Percentiles rank a stretch among this genome's conserved stretches.
These are phyloP conservation scores for Sporothrix brunneoviolacea DNA, from an alignment of 2,329 filamentous ascomycete species.

Conservation along the genomic window DNA sequence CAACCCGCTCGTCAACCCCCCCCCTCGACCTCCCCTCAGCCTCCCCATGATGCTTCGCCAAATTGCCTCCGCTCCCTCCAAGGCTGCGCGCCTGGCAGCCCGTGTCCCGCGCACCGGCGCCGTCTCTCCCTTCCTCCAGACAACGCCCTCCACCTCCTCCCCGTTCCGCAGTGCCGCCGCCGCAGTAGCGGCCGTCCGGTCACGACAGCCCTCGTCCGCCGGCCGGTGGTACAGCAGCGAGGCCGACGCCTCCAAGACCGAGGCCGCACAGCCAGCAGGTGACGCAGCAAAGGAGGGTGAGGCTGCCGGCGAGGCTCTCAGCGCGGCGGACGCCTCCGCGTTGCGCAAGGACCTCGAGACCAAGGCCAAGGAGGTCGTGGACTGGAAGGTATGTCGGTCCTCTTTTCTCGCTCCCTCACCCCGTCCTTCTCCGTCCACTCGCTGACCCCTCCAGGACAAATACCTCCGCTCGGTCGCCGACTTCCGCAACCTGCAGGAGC, in stretches of 20 bases:
- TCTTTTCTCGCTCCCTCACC: neutral
- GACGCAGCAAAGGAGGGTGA: conserved; percentile 24
- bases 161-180: neutral
- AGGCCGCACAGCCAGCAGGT: conserved; percentile 17
- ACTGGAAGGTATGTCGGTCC: conserved; percentile 71
- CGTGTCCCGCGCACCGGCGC: conserved; percentile 5
- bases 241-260: conserved; percentile 25
- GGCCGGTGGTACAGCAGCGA: conserved; percentile 42
- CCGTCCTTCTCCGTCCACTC: neutral
- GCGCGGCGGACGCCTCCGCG: neutral
- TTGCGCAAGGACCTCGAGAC: conserved; percentile 13
- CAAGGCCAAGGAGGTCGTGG: conserved; percentile 33
- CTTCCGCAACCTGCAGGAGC: conserved; percentile 95
- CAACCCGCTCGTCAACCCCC: too few relatives aligned
- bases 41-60: conserved; percentile 15
- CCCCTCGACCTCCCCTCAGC: too few relatives aligned
- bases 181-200: neutral
- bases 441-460: conserved; percentile 61
- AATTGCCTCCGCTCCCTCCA: conserved; percentile 10
- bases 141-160: conserved; percentile 18
- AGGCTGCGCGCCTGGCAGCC: conserved; percentile 14
- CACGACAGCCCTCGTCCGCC: conserved; percentile 3
- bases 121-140: conserved; percentile 20
- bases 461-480: conserved; percentile 91
- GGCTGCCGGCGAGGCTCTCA: conserved; percentile 15